phyloP scores from a whole-genome alignment of 495 filamentous ascomycete genomes.

The Penicillium mononematosum region DNA sequence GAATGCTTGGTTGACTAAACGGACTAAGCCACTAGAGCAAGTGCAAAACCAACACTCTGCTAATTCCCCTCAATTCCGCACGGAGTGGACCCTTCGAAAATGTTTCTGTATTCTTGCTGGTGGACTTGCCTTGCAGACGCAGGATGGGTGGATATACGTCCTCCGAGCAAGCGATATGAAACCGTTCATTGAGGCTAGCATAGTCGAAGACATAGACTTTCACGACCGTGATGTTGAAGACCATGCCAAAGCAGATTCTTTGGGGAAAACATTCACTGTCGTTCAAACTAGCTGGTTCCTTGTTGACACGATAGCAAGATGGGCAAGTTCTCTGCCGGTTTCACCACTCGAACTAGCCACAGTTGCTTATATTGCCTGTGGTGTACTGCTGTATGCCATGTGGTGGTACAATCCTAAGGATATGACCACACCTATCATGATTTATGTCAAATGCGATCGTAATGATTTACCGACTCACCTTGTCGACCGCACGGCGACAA shows the following conservation, averaged over 20 bases:
- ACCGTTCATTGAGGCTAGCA: conserved; percentile 11
- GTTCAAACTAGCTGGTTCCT: conserved; percentile 10
- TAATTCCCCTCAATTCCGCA: background rate
- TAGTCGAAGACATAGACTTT: conserved; percentile 6
- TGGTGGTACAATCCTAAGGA: too few species aligned
- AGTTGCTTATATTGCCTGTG: too few species aligned
- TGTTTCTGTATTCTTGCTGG: conserved; percentile 9
- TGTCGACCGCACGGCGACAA: too few species aligned
- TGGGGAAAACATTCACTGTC: conserved; percentile 11
- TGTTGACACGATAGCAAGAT: background rate
- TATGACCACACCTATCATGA: too few species aligned
- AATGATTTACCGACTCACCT: too few species aligned
- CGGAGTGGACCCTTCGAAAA: conserved; percentile 8
- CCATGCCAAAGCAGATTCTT: conserved; percentile 13
- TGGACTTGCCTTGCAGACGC: conserved; percentile 12
- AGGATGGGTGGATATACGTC: conserved; percentile 14
- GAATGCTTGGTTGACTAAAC: background rate
- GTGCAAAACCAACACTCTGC: background rate
- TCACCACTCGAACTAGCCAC: too few species aligned
- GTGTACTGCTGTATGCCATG: too few species aligned
- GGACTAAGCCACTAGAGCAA: background rate
- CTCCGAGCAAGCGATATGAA: background rate
- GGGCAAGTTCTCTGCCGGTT: background rate
- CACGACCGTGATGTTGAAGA: conserved; percentile 13
- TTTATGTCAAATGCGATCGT: too few species aligned